Evolutionary conservation across 176 grass and related monocot genomes (phyloP), one percentile per base, ranked within the genome.

Genomic region (Olyra latifolia): DNA sequence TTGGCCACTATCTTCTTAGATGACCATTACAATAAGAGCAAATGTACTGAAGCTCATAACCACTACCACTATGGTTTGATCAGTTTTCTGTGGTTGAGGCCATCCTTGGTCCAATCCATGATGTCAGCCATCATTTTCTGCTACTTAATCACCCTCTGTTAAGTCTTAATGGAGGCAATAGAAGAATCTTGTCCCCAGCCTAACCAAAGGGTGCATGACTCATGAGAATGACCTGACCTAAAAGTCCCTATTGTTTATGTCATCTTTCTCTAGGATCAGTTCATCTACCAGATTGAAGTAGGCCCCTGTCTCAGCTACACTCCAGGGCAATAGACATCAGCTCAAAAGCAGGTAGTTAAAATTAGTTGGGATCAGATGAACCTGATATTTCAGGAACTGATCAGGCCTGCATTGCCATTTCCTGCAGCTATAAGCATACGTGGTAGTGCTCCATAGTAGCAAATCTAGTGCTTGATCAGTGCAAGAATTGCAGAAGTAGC

Each of bases 271-370:
- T 20, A 58, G 32, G 42, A 86, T 89, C 68, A 52, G 72, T 71
- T 82, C 83, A 89, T 82, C 83, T 89, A 89, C 88, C 83, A 66
- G 49, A 66, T 66, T 75, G 67, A 60, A 86, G 72, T 76, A 82
- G 49, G 46, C 58, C 19, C 74, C 6, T 45, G 45, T 62, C 77
- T 62, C 23, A 71, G 9, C 87, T 27, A 89, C 47, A 75, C 4
- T 68, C 62, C 82, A 89, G 52, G 38, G 76, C 52, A 76, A 9
- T 12, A 49, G 10, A 43, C 80, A 71, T 84, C 84, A 80, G 55
- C 80, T 66, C 23, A 76, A 41, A 71, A 56, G 24, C 58, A 48
- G 87, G 77, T 84, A 70, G 84, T 80, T 87, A 75, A 48, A 83
- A 22, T 90, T 88, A 72, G 86, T 72, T 88, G 86, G 54, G 78